Base-by-base conservation (phyloP, 2,329 filamentous ascomycete genomes). In the Beauveria sp. region DNA sequence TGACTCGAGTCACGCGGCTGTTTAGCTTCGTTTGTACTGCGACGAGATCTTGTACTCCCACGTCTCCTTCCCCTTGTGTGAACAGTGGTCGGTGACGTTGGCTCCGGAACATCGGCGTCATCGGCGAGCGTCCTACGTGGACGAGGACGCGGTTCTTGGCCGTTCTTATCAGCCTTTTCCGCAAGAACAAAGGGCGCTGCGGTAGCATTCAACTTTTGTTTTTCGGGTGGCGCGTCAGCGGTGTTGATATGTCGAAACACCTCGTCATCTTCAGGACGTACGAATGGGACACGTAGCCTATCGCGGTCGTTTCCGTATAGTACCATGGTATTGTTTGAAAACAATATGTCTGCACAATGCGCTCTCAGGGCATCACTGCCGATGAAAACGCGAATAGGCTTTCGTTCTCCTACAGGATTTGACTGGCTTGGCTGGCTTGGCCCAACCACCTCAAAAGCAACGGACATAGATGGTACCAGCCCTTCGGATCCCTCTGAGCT, bases 311-410 rank as follows among this genome's bases (percentile, higher is more conserved):
- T 89, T 67, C 96, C 91, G 67, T 92, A 93, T 31, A 98, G 79
- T 0, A 89, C 89, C 79, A 99, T 85, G 65, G 89, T 88, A 70
- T 96, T 96, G 66, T 93, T 90, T 0, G 95, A 98, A 68, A 99
- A 91, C 24, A 98, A 77, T 12, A 99, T 83, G 72, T 98, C 95
- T 26, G 91, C 93, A 66, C 90, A 96, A 70, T 96, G 91, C 10
- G 88, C 82, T 65, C 93, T 85, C 62, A 99, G 80, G 16, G 91
- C 84, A 73, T 98, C 93, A 70, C 91, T 96, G 45, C 95, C 93
- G 62, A 99, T 80, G 71, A 96, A 92, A 57, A 97, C 88, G 66
- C 92, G 89, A 62, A 98, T 90, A 10, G 80, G 77, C 70, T 86
- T 89, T 45, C 73, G 76, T 14, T 82, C 79, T 6, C 60, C 60